These are phyloP conservation scores for Pyrenophora graminea DNA, from an alignment of 2,329 filamentous ascomycete genomes.

Conservation along the genomic window DNA sequence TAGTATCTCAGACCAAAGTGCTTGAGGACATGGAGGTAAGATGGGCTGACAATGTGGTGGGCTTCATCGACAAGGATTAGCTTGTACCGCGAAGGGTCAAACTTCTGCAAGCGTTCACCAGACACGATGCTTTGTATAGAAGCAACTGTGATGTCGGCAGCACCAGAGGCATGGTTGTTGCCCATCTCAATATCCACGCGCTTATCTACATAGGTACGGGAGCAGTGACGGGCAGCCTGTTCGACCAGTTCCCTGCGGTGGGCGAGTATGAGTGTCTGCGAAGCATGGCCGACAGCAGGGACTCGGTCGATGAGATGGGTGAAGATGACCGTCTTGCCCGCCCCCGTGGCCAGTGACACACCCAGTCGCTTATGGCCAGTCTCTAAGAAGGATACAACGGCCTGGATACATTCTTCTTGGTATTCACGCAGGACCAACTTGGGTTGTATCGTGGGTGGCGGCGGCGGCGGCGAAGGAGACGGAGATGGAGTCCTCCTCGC, in stretches of 20 bases:
- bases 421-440: slow-evolving; percentile 74
- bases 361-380: slow-evolving; percentile 78
- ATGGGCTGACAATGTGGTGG: slow-evolving; percentile 88
- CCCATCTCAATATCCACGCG: slow-evolving; percentile 92
- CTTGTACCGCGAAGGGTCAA: slow-evolving; percentile 79
- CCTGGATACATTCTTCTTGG: slow-evolving; percentile 88
- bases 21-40: slow-evolving; percentile 74
- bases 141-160: slow-evolving; percentile 90
- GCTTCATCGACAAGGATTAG: slow-evolving; percentile 93
- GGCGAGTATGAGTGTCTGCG: slow-evolving; percentile 85
- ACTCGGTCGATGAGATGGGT: slow-evolving; percentile 89
- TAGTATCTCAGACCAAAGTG: slow-evolving; percentile 73
- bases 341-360: slow-evolving; percentile 83
- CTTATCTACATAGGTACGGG: slow-evolving; percentile 76
- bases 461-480: slow-evolving; percentile 5
- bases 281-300: slow-evolving; percentile 60
- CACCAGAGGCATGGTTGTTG: slow-evolving; percentile 71
- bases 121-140: slow-evolving; percentile 85
- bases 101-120: slow-evolving; percentile 76
- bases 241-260: slow-evolving; percentile 93
- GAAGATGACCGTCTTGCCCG: slow-evolving; percentile 95
- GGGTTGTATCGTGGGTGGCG: slow-evolving; percentile 21
- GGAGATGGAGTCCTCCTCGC: neutral
- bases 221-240: slow-evolving; percentile 87
- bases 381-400: slow-evolving; percentile 71